Percentiles rank a stretch among this genome's conserved stretches.
These are phyloP conservation scores for Epichloe brachyelytri DNA, from an alignment of 2,329 filamentous ascomycete genomes.

Conservation along the genomic window DNA sequence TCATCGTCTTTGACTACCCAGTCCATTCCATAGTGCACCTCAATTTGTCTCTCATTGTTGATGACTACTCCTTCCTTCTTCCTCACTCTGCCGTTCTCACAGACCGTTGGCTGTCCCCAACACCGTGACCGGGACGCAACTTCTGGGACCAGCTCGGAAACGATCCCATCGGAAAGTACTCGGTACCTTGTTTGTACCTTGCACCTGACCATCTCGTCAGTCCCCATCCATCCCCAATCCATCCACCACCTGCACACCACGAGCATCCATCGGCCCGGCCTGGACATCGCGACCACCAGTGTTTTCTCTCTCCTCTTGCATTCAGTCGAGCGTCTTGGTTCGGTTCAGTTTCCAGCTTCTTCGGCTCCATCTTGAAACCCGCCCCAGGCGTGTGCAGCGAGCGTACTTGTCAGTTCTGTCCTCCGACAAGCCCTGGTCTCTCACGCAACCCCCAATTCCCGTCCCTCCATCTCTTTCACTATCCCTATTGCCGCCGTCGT, in stretches of 20 bases:
- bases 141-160: too few species aligned
- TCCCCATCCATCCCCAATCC: too few species aligned
- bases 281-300: background rate
- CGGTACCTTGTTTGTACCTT: too few species aligned
- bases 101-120: constrained; percentile 1
- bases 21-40: background rate
- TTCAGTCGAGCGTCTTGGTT: background rate
- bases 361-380: background rate
- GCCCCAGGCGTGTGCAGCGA: background rate
- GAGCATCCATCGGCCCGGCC: background rate
- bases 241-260: background rate
- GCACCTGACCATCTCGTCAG: too few species aligned
- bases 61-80: background rate
- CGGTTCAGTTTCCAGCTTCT: constrained; percentile 1
- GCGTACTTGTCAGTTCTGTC: too few species aligned
- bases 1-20: background rate
- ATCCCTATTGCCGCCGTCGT: constrained; percentile 1
- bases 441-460: background rate
- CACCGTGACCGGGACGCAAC: background rate
- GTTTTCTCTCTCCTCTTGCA: background rate
- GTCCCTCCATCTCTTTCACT: background rate
- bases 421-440: background rate
- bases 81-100: background rate
- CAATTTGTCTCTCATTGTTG: background rate
- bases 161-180: too few species aligned